Conservation (phyloP, 371 early-diverging fungal genomes). For the Saksenaea vasiformis region DNA sequence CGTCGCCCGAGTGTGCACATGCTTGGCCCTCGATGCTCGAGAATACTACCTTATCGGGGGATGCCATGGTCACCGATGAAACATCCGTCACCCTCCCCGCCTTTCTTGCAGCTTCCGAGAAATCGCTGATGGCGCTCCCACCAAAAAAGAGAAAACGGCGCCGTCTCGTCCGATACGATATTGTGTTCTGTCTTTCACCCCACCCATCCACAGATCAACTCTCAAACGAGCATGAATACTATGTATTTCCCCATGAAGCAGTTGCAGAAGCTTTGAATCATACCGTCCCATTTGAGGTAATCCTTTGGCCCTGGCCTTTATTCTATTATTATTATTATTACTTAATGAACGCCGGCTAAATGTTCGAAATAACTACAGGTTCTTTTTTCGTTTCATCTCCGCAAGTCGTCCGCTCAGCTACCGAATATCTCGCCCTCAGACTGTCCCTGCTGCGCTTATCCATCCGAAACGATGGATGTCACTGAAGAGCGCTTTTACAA, state of each 20-base stretch:
- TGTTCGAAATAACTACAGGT: slow-evolving; percentile 19
- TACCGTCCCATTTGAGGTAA: slow-evolving; percentile 44
- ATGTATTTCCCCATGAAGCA: slow-evolving; percentile 50
- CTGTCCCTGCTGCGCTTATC: slow-evolving; percentile 11
- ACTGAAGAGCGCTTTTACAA: slow-evolving; percentile 2
- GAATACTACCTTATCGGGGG: background rate
- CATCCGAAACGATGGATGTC: background rate
- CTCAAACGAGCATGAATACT: slow-evolving; percentile 14
- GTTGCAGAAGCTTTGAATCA: slow-evolving; percentile 42
- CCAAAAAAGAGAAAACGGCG: slow-evolving; percentile 46
- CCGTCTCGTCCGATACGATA: slow-evolving; percentile 27
- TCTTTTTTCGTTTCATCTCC: slow-evolving; percentile 36
- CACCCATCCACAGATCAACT: background rate
- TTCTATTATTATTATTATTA: background rate
- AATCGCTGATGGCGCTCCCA: slow-evolving; percentile 19
- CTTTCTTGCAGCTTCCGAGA: slow-evolving; percentile 1
- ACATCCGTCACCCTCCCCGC: background rate
- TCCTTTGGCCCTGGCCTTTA: background rate
- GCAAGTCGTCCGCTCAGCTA: background rate
- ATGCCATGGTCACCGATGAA: slow-evolving; percentile 3
- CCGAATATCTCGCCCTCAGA: background rate
- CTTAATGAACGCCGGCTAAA: background rate
- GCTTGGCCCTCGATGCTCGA: background rate
- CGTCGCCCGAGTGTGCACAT: background rate
- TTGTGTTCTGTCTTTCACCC: slow-evolving; percentile 28